A percentile compares a stretch with the other conserved stretches of the same genome.
These are phyloP conservation scores for Candida orba DNA, from an alignment of 805 yeast genomes.

Conservation along the genomic window DNA sequence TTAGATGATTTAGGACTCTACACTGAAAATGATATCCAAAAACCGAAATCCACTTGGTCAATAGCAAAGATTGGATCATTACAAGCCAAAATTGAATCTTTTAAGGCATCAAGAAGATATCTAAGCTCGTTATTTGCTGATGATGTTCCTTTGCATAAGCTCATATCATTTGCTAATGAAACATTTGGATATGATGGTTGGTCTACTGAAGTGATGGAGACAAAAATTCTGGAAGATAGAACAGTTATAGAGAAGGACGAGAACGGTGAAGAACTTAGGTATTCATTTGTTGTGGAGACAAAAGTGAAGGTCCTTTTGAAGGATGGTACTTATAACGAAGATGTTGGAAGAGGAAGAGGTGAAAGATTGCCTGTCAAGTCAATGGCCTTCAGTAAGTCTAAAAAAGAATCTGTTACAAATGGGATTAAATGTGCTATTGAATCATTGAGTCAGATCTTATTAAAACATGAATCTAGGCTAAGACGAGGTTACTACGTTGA, in stretches of 20 bases:
- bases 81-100: slow-evolving; percentile 38
- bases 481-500: slow-evolving; percentile 26
- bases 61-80: slow-evolving; percentile 39
- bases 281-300: slow-evolving; percentile 29
- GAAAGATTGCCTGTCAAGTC: slow-evolving; percentile 58
- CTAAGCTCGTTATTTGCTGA: slow-evolving; percentile 1
- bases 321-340: slow-evolving; percentile 80
- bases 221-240: slow-evolving; percentile 15
- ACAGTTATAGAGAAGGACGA: slow-evolving; percentile 3
- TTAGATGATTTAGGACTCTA: slow-evolving; percentile 3
- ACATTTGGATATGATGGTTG: slow-evolving; percentile 53
- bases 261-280: slow-evolving; percentile 8
- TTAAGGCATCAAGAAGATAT: slow-evolving; percentile 5
- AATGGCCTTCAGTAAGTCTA: slow-evolving; percentile 72
- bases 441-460: slow-evolving; percentile 63
- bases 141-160: slow-evolving; percentile 26
- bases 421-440: slow-evolving; percentile 74
- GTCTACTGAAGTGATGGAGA: slow-evolving; percentile 36
- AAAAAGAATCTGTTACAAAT: slow-evolving; percentile 80
- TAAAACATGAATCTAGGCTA: slow-evolving; percentile 28
- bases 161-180: slow-evolving; percentile 40
- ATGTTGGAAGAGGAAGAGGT: slow-evolving; percentile 66
- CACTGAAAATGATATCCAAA: background rate
- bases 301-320: slow-evolving; percentile 60
- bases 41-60: slow-evolving; percentile 41